Evolutionary conservation across 2,329 filamentous ascomycete genomes (phyloP).

Genomic region (Pseudogymnoascus sp.): DNA sequence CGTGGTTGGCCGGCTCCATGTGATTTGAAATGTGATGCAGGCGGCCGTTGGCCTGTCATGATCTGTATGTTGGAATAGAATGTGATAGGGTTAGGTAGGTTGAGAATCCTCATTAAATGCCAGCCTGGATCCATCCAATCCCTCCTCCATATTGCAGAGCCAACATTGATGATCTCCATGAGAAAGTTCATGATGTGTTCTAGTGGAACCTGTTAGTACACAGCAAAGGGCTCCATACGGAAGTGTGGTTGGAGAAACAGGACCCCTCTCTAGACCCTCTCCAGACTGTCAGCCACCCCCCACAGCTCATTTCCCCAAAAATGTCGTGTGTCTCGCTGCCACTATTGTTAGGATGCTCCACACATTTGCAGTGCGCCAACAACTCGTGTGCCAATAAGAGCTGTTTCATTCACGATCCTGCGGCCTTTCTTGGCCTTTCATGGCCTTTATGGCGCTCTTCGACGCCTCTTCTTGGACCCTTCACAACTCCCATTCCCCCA

Average conservation of each 20-base stretch:
- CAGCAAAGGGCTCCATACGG: background rate
- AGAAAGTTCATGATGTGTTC: background rate
- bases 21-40: background rate
- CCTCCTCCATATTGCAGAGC: background rate
- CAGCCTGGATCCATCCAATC: background rate
- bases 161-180: background rate
- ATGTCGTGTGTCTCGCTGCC: background rate
- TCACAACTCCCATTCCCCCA: background rate
- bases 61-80: background rate
- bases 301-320: background rate
- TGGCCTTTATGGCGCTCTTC: too few relatives aligned
- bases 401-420: too few relatives aligned
- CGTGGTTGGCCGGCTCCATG: background rate
- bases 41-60: background rate
- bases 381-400: background rate
- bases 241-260: background rate
- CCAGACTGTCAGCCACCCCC: background rate
- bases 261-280: background rate
- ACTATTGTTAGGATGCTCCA: too few relatives aligned
- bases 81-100: background rate
- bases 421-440: too few relatives aligned
- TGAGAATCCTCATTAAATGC: background rate
- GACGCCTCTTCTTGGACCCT: background rate
- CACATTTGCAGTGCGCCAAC: too few relatives aligned
- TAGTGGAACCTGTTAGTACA: background rate